These are phyloP conservation scores for Ogataea siamensis DNA, from an alignment of 805 yeast genomes.

Conservation along the genomic window DNA sequence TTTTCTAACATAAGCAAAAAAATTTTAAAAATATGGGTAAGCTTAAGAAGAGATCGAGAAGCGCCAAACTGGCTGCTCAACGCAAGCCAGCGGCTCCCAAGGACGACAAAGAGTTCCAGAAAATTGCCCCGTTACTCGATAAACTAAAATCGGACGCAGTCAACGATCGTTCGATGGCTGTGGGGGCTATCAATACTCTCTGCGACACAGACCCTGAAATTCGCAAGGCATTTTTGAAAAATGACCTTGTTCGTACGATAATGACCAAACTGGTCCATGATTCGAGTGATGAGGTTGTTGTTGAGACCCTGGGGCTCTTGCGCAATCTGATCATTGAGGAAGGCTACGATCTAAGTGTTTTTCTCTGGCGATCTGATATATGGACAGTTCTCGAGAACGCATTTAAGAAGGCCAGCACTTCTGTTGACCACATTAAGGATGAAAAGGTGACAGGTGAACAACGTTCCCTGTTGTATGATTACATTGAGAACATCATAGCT, in stretches of 20 bases:
- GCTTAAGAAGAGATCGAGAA: conserved; percentile 63
- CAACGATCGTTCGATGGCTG: conserved; percentile 75
- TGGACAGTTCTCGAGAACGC: conserved; percentile 60
- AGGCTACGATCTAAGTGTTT: conserved; percentile 77
- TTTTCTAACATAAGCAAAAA: conserved; percentile 9
- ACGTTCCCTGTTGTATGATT: conserved; percentile 54
- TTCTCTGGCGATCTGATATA: conserved; percentile 74
- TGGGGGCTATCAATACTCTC: conserved; percentile 67
- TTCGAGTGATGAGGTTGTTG: conserved; percentile 68
- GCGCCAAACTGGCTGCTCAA: conserved; percentile 30
- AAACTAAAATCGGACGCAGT: conserved; percentile 61
- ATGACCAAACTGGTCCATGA: conserved; percentile 67
- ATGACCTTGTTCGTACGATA: conserved; percentile 62
- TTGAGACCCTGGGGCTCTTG: conserved; percentile 77
- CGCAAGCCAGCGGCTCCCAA: conserved; percentile 6
- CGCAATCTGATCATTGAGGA: conserved; percentile 81
- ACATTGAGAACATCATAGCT: conserved; percentile 70
- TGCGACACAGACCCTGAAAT: conserved; percentile 61
- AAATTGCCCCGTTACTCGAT: conserved; percentile 64
- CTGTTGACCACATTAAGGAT: conserved; percentile 43
- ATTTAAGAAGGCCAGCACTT: conserved; percentile 47
- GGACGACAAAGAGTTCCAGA: conserved; percentile 34
- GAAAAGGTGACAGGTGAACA: conserved; percentile 30
- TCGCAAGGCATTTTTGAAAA: conserved; percentile 65
- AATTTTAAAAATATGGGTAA: conserved; percentile 56